phyloP scores from a whole-genome alignment of 228 moss, liverwort and hornwort genomes.

The Sphagnum fallax region DNA sequence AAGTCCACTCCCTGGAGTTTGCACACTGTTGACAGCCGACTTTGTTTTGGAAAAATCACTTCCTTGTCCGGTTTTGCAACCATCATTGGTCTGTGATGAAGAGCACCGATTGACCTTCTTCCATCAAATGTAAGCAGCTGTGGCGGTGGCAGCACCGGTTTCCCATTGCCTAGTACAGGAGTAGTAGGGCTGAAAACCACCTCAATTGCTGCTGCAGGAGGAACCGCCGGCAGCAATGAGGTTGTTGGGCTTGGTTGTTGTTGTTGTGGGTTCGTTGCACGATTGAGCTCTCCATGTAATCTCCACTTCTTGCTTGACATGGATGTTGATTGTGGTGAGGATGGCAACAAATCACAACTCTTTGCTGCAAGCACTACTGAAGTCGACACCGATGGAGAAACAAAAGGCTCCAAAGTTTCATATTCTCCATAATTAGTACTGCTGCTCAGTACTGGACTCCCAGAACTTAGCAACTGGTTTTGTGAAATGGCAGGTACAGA shows the following conservation, averaged over 20 bases:
- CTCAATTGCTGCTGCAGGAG: too few relatives aligned
- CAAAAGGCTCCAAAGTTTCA: too few relatives aligned
- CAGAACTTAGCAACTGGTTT: too few relatives aligned
- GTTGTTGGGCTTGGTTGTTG: too few relatives aligned
- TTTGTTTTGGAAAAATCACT: slow-evolving; percentile 8
- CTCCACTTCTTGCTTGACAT: too few relatives aligned
- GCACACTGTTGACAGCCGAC: slow-evolving; percentile 9
- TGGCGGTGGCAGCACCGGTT: neutral
- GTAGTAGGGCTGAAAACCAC: too few relatives aligned
- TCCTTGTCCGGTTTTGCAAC: slow-evolving; percentile 16
- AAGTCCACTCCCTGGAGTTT: neutral
- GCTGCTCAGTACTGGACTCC: too few relatives aligned
- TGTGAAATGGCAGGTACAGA: too few relatives aligned
- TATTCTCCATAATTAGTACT: too few relatives aligned
- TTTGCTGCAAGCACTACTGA: neutral
- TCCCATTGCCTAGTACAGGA: slow-evolving; percentile 1
- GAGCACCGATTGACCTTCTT: slow-evolving; percentile 9
- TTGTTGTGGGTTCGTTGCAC: slow-evolving; percentile 1
- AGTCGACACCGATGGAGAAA: too few relatives aligned
- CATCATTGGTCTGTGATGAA: neutral
- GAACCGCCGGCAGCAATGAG: too few relatives aligned
- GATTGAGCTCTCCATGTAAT: slow-evolving; percentile 1
- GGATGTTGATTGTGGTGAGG: neutral
- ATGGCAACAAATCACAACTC: neutral
- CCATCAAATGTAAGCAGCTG: slow-evolving; percentile 10